Evolutionary conservation across 2,329 filamentous ascomycete species (phyloP), one percentile per base, ranked within the genome.

Genomic region (Claviceps sp.): DNA sequence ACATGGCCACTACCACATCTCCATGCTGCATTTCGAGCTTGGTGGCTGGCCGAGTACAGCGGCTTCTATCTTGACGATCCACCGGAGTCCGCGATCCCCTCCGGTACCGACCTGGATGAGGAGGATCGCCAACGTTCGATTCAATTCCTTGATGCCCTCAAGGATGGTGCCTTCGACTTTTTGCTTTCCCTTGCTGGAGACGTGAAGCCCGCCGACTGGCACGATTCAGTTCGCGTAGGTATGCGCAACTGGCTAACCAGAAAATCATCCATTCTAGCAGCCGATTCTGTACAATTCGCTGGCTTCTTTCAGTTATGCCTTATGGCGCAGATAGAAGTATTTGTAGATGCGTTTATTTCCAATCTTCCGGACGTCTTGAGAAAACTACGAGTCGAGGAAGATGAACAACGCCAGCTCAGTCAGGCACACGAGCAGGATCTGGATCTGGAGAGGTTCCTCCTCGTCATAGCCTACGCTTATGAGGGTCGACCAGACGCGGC

Each of bases 1-100:
- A 70, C 76, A 16, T 95, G 89, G 87, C 74, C 77, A 22, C 66
- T 95, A 41, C 74, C 83, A 16, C 85, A 84, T 59, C 76, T 97
- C 13, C 85, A 90, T 60, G 87, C 90, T 46, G 85, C 88, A 3
- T 77, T 90, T 13, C 78, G 81, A 51, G 80, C 85, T 4, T 89
- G 87, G 77, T 98, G 93, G 93, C 77, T 96, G 47, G 84, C 88
- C 37, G 89, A 97, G 62, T 96, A 96, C 68, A 93, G 87, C 58
- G 88, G 89, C 2, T 87, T 89, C 74, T 95, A 90, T 64, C 76
- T 87, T 53, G 89, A 95, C 59, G 79, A 84, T 60, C 77, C 80
- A 19, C 76, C 80, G 38, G 73, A 78, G 56, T 75, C 78, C 48
- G 73, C 74, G 26, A 73, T 82, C 30, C 67, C 66, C 1, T 73